These are phyloP conservation scores for Ilex asprella DNA, from an alignment of 257 asterid genomes.

Conservation along the genomic window DNA sequence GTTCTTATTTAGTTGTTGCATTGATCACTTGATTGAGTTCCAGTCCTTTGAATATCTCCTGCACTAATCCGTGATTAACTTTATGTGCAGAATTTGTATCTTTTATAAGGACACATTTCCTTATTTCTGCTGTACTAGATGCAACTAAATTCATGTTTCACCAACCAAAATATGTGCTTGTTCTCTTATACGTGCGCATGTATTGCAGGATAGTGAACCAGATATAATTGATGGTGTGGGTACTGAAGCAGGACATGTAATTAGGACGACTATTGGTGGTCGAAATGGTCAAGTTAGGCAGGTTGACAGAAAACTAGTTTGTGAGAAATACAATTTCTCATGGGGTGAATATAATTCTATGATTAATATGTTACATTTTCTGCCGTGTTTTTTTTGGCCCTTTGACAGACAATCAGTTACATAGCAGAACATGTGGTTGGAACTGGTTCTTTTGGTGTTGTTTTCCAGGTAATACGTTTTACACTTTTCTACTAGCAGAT, in stretches of 20 bases:
- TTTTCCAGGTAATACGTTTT: conserved; percentile 63
- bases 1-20: neutral
- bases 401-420: conserved; percentile 72
- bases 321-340: conserved; percentile 15
- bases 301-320: conserved; percentile 37
- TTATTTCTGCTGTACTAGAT: neutral
- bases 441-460: conserved; percentile 97
- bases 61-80: neutral
- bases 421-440: conserved; percentile 98
- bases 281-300: conserved; percentile 92
- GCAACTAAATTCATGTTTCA: neutral
- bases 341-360: conserved; percentile 17
- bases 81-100: neutral
- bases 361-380: neutral
- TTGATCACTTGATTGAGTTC: neutral
- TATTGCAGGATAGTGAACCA: conserved; percentile 89
- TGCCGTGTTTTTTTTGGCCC: conserved; percentile 16
- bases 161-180: neutral
- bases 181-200: conserved; percentile 5
- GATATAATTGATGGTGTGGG: conserved; percentile 91
- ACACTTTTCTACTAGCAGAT: conserved; percentile 9
- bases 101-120: neutral
- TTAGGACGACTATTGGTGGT: conserved; percentile 81
- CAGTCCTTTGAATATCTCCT: neutral
- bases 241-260: conserved; percentile 89